phyloP scores from a whole-genome alignment of 805 yeast genomes.

The Candida xiaguanensis region DNA sequence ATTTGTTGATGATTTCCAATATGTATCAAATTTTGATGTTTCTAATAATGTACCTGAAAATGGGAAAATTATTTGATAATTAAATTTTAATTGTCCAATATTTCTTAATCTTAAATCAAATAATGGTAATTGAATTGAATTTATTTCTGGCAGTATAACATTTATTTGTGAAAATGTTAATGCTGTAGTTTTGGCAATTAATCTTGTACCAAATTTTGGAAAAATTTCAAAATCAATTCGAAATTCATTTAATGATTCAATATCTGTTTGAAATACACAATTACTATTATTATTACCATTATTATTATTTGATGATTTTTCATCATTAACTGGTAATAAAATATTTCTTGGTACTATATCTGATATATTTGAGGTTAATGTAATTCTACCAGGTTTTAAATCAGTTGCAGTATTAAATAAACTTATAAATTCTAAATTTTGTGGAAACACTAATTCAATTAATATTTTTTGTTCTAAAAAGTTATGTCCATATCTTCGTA shows the following conservation, averaged over 20 bases:
- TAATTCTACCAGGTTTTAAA: constrained; percentile 72
- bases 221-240: constrained; percentile 83
- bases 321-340: constrained; percentile 69
- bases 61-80: constrained; percentile 84
- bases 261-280: constrained; percentile 80
- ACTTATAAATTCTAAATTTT: constrained; percentile 39
- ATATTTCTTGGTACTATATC: constrained; percentile 88
- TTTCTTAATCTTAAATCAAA: constrained; percentile 77
- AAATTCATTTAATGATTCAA: constrained; percentile 59
- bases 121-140: constrained; percentile 58
- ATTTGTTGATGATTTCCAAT: constrained; percentile 87
- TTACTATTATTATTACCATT: constrained; percentile 39
- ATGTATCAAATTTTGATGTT: constrained; percentile 89
- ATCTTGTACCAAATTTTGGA: constrained; percentile 91
- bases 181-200: constrained; percentile 86
- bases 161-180: constrained; percentile 48
- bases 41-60: constrained; percentile 80
- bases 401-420: constrained; percentile 41
- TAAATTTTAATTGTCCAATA: constrained; percentile 76
- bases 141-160: constrained; percentile 38
- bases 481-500: constrained; percentile 92
- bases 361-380: constrained; percentile 69
- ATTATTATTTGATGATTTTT: constrained; percentile 37
- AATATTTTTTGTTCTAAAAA: constrained; percentile 87
- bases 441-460: constrained; percentile 68